Evolutionary conservation across 2,329 filamentous ascomycete species (phyloP), one percentile per base, ranked within the genome.

Genomic region (Periglandula ipomoeae): DNA sequence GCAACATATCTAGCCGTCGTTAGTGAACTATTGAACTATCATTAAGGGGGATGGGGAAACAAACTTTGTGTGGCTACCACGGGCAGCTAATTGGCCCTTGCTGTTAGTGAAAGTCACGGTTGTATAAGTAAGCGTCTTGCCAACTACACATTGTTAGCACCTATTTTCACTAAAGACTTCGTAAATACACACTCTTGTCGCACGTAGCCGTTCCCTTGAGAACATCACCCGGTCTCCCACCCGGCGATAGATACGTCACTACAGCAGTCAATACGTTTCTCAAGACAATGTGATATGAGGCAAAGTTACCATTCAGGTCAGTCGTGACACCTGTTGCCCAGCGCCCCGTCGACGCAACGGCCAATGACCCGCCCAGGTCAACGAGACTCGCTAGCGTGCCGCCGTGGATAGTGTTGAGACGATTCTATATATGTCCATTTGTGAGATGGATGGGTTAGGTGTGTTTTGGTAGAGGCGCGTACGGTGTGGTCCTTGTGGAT

Each of bases 371-470:
- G 10, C 80, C 80, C 0, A 84, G 68, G 52, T 84, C 81, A 24
- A 84, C 82, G 68, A 90, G 82, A 61, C 82, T 86, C 3, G 87
- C 87, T 24, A 91, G 82, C 0, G 86, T 87, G 4, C 87, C 87
- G 17, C 87, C 87, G 58, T 91, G 87, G 24, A 90, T 75, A 32
- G 84, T 89, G 47, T 81, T 77, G 0, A 91, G 71, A 1, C 87
- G 82, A 60, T 91, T 91, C 84, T 89, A 20, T 0, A 15, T 0
- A 5, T 4, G 0, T 8, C 1, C 6, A 47, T 15, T 39, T 9
- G 11, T 19, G 17, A 20, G 19, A 20, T 6, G 5, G 17, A 15
- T 6, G 37, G 2, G 11, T 0, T n/a, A n/a, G 19, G 37, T 20
- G 10, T 32, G 30, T 2, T 2, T 15, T 24, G 10, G 22, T 1